phyloP scores from a whole-genome alignment of 306 rosid species.

The Dalbergia cultrata region DNA sequence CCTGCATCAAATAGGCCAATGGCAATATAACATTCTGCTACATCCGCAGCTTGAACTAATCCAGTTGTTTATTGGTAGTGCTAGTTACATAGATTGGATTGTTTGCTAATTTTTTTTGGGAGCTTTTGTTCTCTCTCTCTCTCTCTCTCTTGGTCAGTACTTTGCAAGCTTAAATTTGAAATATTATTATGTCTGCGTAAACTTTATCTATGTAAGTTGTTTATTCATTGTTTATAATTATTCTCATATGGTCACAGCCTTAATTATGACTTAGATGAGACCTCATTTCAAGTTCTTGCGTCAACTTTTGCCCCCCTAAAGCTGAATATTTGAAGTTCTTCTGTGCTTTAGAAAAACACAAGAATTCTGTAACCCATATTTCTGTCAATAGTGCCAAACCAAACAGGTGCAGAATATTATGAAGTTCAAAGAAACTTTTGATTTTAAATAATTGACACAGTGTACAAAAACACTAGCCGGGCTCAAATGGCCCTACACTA shows the following conservation, averaged over 20 bases:
- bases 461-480: constrained; percentile 6
- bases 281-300: not conserved
- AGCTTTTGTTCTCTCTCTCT: not conserved
- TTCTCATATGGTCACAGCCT: not conserved
- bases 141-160: not conserved
- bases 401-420: constrained; percentile 5
- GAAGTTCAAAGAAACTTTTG: not conserved
- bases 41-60: not conserved
- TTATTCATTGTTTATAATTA: not conserved
- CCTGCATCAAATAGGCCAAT: too few relatives aligned
- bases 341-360: not conserved
- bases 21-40: not conserved
- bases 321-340: not conserved
- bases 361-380: not conserved
- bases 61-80: too few relatives aligned
- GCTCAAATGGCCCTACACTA: constrained; percentile 16
- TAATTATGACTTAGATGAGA: not conserved
- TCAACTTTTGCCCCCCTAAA: not conserved
- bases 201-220: not conserved
- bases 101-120: not conserved
- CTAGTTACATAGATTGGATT: not conserved
- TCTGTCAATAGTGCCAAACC: not conserved
- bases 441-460: not conserved
- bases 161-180: not conserved
- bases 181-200: not conserved